Evolutionary conservation across 2,329 filamentous ascomycete species (phyloP), one percentile per base, ranked within the genome.

Genomic region (Thelonectria blattea): DNA sequence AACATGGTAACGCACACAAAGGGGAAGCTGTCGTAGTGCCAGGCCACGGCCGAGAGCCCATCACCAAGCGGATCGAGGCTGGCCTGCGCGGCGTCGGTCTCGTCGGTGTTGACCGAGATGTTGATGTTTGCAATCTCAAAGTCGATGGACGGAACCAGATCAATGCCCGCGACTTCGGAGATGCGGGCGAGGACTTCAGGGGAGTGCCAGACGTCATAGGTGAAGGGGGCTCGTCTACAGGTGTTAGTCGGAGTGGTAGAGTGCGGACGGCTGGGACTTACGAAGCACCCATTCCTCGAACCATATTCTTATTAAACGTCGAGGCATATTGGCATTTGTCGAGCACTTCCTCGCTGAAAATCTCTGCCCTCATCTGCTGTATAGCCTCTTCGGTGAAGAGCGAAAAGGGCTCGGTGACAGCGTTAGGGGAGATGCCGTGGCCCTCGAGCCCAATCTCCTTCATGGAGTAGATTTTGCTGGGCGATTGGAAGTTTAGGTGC

Each of bases 1-100:
- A 89, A 77, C 86, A 89, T 90, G 2, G 82, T 80, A 9, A 89
- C 85, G 62, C 84, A 88, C n/a, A 89, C 87, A 68, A 89, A 90
- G 1, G 87, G 85, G 69, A 87, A 88, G 68, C 82, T 85, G 71
- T 89, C 87, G 1, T 77, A 83, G 74, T 89, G 86, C 87, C 86
- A 89, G 39, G 81, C 84, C 30, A 89, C 81, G 22, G 86, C 82
- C 6, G 85, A 81, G 62, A 80, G 47, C 8, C 37, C 39, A 18
- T 56, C 53, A 5, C 43, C 45, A 18, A 56, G 45, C 10, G 54
- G 39, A 15, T 50, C 78, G 27, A 82, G 78, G 46, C 85, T 79
- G 10, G 50, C 48, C 11, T 65, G 34, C 22, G 82, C 74, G 56
- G 42, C 42, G 12, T 61, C 80, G 7, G 47, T 34, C 2, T 78